Evolutionary conservation across 2,329 filamentous ascomycete genomes (phyloP), one percentile per base, ranked within the genome.

Genomic region (Cephalotrichum gorgonifer): DNA sequence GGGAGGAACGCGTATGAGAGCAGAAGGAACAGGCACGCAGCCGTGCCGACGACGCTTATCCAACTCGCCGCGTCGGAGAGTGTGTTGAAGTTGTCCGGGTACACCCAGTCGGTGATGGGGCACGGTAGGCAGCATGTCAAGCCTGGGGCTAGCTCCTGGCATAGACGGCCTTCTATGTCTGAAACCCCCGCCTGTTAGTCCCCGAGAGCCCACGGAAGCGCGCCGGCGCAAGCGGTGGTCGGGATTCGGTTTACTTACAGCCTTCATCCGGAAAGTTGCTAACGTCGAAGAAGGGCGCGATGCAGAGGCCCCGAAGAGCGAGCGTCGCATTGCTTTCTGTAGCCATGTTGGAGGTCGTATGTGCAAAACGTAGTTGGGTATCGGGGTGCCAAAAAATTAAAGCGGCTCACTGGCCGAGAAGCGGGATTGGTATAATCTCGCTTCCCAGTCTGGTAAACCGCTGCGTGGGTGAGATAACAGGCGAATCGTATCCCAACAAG

Each of bases 71-170:
- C 78, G 44, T 71, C 65, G 22, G 81, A 83, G 57, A 88, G 61
- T 2, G 70, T 70, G 17, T 67, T 54, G 62, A 85, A 85, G 58
- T 68, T 75, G 54, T 80, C 74, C 12, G 78, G 73, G 54, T 83
- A 82, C 23, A 78, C 68, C 83, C 85, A 97, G 50, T 91, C 79
- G 11, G 86, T 85, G 59, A 87, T 74, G 28, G 93, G 93, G 64
- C 93, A 98, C 53, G 93, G 93, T 50, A 98, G 66, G 64, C 93
- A 98, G 64, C 93, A 98, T 31, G 71, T 72, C 4, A 81, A 57
- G 31, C 72, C 71, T 11, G 67, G 64, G 6, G 69, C 61, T 23
- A 76, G 55, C 8, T 59, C 63, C 76, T 70, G 67, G 58, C 76
- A 79, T 35, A 79, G 55, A 26, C 76, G 66, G 44, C 81, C 81